A percentile compares a stretch with the other conserved stretches of the same genome.
These are phyloP conservation scores for Grigorovia jiainica DNA, from an alignment of 805 yeast genomes.

Conservation along the genomic window DNA sequence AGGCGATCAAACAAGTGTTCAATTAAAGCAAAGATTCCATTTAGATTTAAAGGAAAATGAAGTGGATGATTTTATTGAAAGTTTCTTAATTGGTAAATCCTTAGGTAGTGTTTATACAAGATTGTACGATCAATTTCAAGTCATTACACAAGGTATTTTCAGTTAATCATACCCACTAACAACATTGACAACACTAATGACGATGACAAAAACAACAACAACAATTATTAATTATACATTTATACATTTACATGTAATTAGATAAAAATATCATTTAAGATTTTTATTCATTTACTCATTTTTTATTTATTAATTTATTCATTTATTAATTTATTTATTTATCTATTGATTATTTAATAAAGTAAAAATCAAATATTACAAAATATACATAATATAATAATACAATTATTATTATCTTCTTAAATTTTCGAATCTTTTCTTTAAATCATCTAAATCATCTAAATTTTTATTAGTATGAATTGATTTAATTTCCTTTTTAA, in stretches of 20 bases:
- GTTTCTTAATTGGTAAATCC: slow-evolving; percentile 65
- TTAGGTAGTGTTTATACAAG: slow-evolving; percentile 83
- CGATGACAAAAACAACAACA: not conserved
- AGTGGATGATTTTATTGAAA: slow-evolving; percentile 70
- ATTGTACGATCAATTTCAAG: slow-evolving; percentile 88
- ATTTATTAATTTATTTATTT: not conserved
- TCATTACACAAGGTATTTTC: slow-evolving; percentile 91
- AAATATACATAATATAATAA: not conserved
- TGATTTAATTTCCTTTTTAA: slow-evolving; percentile 29
- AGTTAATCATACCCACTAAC: too few relatives aligned
- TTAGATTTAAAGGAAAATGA: slow-evolving; percentile 45
- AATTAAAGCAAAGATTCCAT: slow-evolving; percentile 74
- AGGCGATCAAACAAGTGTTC: slow-evolving; percentile 74
- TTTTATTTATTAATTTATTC: too few relatives aligned
- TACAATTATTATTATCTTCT: slow-evolving; percentile 30
- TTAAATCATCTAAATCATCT: slow-evolving; percentile 27
- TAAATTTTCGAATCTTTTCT: slow-evolving; percentile 70
- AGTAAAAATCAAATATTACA: too few relatives aligned
- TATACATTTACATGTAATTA: not conserved
- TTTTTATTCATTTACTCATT: too few relatives aligned
- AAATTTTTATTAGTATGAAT: slow-evolving; percentile 9
- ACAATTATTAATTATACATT: not conserved
- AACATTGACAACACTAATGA: not conserved
- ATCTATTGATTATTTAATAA: too few relatives aligned
- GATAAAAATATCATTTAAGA: too few relatives aligned